Conservation (phyloP, 2,329 filamentous ascomycete species). For the Metarhizium guizhouense region DNA sequence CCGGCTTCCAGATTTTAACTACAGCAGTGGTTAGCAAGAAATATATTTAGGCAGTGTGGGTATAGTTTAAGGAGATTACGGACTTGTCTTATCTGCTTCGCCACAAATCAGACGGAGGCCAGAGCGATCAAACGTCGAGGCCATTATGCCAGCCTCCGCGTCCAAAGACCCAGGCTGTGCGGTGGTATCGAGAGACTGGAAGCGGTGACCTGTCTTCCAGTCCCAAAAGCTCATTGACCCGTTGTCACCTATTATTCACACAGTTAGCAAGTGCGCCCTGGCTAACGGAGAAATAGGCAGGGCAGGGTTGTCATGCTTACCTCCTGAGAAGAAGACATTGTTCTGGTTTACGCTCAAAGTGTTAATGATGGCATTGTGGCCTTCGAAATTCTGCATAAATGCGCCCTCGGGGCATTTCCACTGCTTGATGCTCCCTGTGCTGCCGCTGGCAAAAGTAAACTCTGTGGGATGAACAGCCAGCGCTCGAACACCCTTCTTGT, state of each 20-base stretch:
- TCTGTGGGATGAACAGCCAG: constrained; percentile 81
- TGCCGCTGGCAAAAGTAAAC: constrained; percentile 92
- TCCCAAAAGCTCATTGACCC: constrained; percentile 98
- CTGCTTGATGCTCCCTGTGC: constrained; percentile 92
- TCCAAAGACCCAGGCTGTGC: constrained; percentile 92
- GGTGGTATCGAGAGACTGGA: constrained; percentile 81
- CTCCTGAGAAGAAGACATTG: constrained; percentile 89
- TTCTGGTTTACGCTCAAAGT: constrained; percentile 88
- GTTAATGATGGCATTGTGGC: constrained; percentile 95
- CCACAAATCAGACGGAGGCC: constrained; percentile 86
- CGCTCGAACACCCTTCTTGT: constrained; percentile 92
- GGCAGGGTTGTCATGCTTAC: constrained; percentile 17
- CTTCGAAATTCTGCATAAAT: constrained; percentile 99
- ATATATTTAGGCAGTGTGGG: constrained; percentile 18
- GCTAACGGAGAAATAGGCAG: not conserved
- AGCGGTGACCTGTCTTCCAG: constrained; percentile 92
- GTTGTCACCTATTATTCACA: constrained; percentile 54
- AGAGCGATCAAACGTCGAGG: constrained; percentile 82
- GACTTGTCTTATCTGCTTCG: constrained; percentile 90
- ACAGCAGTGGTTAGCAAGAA: constrained; percentile 41
- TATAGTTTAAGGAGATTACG: constrained; percentile 16
- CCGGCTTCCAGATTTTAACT: constrained; percentile 95
- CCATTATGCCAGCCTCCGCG: constrained; percentile 91
- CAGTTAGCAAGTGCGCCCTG: not conserved
- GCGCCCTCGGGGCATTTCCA: constrained; percentile 98